Conservation (phyloP, 2,329 filamentous ascomycete genomes). For the Exophiala phaeomuriformis region DNA sequence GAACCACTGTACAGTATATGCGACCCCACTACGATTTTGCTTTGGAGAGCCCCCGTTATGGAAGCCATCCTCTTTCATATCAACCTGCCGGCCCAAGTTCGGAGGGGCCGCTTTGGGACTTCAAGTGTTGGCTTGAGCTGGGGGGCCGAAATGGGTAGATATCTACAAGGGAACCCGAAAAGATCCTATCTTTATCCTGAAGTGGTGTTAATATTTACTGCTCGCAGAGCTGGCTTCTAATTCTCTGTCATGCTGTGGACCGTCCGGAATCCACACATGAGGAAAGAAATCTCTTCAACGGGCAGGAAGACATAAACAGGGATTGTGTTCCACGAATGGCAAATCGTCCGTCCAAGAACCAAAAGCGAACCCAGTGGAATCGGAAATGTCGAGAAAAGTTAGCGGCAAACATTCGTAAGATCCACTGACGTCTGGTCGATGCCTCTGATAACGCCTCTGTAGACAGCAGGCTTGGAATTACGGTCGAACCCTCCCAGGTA, state of each 20-base stretch:
- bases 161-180: slow-evolving; percentile 10
- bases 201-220: slow-evolving; percentile 13
- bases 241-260: slow-evolving; percentile 7
- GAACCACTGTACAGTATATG: no score
- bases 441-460: slow-evolving; percentile 6
- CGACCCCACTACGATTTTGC: no score
- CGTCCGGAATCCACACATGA: slow-evolving; percentile 5
- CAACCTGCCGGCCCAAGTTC: slow-evolving; percentile 1
- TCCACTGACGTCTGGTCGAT: slow-evolving; percentile 7
- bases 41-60: neutral
- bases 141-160: slow-evolving; percentile 8
- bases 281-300: slow-evolving; percentile 10
- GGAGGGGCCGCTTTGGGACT: slow-evolving; percentile 5
- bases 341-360: slow-evolving; percentile 11
- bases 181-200: slow-evolving; percentile 11
- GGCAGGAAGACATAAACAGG: slow-evolving; percentile 7
- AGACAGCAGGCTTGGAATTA: slow-evolving; percentile 10
- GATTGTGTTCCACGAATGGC: slow-evolving; percentile 6
- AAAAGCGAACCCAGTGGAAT: slow-evolving; percentile 11
- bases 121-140: slow-evolving; percentile 10
- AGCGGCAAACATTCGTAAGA: slow-evolving; percentile 9
- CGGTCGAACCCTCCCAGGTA: slow-evolving; percentile 7
- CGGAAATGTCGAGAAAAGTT: slow-evolving; percentile 12
- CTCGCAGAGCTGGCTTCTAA: slow-evolving; percentile 6
- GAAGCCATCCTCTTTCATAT: slow-evolving; percentile 1